Conservation (phyloP, 768 basidiomycete genomes). For the Leucocoprinus birnbaumii region DNA sequence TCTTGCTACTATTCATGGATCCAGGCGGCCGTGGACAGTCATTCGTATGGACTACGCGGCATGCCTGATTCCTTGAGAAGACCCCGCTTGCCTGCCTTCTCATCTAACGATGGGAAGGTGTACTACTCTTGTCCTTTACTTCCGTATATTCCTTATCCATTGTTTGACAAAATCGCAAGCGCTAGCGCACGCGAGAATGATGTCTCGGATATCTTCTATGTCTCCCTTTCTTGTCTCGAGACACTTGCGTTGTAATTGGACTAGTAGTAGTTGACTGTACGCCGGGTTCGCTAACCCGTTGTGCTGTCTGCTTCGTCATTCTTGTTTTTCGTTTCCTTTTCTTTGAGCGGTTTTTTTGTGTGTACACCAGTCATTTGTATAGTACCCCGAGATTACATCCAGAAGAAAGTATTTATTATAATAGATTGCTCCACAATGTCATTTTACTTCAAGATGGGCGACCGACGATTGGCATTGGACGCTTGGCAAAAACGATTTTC, state of each 20-base stretch:
- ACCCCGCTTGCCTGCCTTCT: neutral
- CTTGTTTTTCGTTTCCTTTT: neutral
- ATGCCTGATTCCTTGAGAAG: neutral
- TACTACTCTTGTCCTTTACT: too few species aligned
- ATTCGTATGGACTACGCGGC: neutral
- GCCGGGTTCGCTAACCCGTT: neutral
- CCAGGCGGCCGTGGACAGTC: too few species aligned
- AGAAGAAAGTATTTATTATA: slow-evolving; percentile 9
- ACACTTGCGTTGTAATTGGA: neutral
- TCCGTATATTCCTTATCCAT: neutral
- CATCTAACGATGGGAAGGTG: neutral
- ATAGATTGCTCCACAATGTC: neutral
- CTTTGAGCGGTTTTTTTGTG: slow-evolving; percentile 1
- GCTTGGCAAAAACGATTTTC: slow-evolving; percentile 81
- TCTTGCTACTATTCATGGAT: neutral
- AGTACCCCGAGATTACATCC: neutral
- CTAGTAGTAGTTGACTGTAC: neutral
- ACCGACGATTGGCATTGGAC: slow-evolving; percentile 62
- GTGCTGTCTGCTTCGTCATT: neutral
- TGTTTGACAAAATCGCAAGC: neutral
- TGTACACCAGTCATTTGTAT: slow-evolving; percentile 12
- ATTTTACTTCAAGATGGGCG: slow-evolving; percentile 31
- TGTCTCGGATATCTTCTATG: neutral
- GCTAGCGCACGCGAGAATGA: slow-evolving; percentile 1
- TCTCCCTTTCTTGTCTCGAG: neutral